A percentile compares a stretch with the other conserved stretches of the same genome.
phyloP scores from a whole-genome alignment of 2,329 filamentous ascomycete genomes.

The Aspergillus pseudoviridinutans region DNA sequence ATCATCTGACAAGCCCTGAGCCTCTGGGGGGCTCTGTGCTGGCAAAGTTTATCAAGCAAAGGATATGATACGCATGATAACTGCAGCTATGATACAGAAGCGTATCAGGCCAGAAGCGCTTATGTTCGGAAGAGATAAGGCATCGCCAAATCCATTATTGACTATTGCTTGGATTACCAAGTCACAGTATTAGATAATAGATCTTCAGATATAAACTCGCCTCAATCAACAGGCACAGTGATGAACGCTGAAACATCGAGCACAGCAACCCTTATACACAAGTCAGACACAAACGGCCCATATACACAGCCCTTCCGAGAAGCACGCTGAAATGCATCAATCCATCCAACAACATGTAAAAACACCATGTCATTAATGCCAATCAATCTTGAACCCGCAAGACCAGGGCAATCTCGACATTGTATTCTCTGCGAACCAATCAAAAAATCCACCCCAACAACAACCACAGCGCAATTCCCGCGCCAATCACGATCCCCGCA shows the following conservation, averaged over 20 bases:
- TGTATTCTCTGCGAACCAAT: not conserved
- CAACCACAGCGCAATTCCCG: conserved; percentile 73
- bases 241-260: not conserved
- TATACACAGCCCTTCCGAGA: not conserved
- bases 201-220: not conserved
- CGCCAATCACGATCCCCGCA: conserved; percentile 72
- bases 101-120: no score
- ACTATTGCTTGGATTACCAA: not conserved
- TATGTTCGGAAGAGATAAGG: not conserved
- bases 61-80: not conserved
- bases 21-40: no score
- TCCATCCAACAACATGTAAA: not conserved
- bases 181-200: not conserved
- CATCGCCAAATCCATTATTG: not conserved
- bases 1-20: no score
- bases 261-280: not conserved
- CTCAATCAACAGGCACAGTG: not conserved
- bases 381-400: conserved; percentile 12
- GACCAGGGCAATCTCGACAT: not conserved
- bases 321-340: not conserved
- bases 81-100: not conserved
- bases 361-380: not conserved
- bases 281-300: not conserved
- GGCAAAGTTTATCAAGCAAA: not conserved
- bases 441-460: conserved; percentile 60